A percentile compares a stretch with the other conserved stretches of the same genome.
Evolutionary conservation across 2,329 filamentous ascomycete genomes (phyloP).

Genomic region (Malbranchea cinnamomea): DNA sequence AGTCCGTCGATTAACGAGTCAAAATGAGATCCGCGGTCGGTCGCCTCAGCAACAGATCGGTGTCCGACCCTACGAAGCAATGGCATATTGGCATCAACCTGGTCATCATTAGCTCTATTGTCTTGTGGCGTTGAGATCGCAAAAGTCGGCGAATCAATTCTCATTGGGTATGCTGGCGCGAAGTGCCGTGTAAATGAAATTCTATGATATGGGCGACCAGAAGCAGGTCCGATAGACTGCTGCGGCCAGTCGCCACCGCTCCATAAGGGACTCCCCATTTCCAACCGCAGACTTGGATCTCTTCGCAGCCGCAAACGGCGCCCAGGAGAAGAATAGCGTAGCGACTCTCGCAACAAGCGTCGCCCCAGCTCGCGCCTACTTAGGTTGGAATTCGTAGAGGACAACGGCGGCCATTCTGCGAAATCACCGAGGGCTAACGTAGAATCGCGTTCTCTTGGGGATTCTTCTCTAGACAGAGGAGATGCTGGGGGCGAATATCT

Average conservation of each 20-base stretch:
- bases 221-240: neutral
- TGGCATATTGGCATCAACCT: constrained; percentile 13
- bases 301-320: constrained; percentile 23
- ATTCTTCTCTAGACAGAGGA: neutral
- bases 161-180: constrained; percentile 24
- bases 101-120: constrained; percentile 8
- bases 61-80: constrained; percentile 22
- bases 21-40: constrained; percentile 9
- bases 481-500: neutral
- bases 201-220: constrained; percentile 4
- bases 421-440: constrained; percentile 1
- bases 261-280: constrained; percentile 17
- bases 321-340: constrained; percentile 20
- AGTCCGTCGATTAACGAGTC: constrained; percentile 48
- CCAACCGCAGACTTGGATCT: constrained; percentile 20
- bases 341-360: constrained; percentile 19
- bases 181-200: constrained; percentile 28
- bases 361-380: constrained; percentile 21
- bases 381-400: constrained; percentile 12
- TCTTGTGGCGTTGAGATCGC: too few relatives aligned
- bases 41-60: constrained; percentile 16
- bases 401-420: constrained; percentile 13
- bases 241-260: constrained; percentile 13
- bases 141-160: constrained; percentile 1
- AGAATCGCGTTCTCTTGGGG: neutral